Base-by-base conservation (phyloP, 2,329 filamentous ascomycete genomes). In the Diaporthe citrichinensis region DNA sequence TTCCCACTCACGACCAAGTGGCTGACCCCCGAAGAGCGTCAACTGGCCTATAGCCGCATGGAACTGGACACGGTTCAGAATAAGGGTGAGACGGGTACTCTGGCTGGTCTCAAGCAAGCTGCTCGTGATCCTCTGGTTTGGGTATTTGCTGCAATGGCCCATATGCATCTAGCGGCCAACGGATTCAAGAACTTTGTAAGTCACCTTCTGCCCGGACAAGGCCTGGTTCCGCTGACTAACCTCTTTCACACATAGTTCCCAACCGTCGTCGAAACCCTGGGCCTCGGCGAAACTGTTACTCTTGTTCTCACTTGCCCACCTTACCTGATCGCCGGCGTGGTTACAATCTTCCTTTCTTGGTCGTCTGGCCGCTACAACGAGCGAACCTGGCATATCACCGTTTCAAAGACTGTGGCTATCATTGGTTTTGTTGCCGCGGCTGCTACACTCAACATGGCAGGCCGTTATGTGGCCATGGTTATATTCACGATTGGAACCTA, bases 251-350 rank as follows among this genome's bases (percentile, higher is more conserved):
- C 2, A 28, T n/a, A 72, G 69, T 75, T 75, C 5, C 74, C 74
- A 6, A 75, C 74, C 81, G 83, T 85, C 9, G 84, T 87, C 41
- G 79, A 83, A 58, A 84, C 83, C 0, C 82, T 87, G 1, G 84
- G 84, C 0, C 87, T 85, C 78, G 81, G 78, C 44, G 81, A 77
- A 2, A 86, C 83, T 1, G 83, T 86, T 39, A 87, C 85, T 2
- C 81, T 87, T 4, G 84, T 85, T 3, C 82, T 87, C 20, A 87
- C 84, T 15, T 84, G 83, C 73, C 88, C 88, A 0, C 88, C 88
- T 0, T 89, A 87, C 77, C 80, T 87, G 0, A 79, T 87, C n/a
- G 86, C 87, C 0, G 86, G 84, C 5, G 83, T 83, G 31, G 83
- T 84, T 15, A 85, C 85, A 14, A 85, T 87, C 59, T 73, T 84